Base-by-base conservation (phyloP, 345 rosid genomes). In the Pugionium cornutum region DNA sequence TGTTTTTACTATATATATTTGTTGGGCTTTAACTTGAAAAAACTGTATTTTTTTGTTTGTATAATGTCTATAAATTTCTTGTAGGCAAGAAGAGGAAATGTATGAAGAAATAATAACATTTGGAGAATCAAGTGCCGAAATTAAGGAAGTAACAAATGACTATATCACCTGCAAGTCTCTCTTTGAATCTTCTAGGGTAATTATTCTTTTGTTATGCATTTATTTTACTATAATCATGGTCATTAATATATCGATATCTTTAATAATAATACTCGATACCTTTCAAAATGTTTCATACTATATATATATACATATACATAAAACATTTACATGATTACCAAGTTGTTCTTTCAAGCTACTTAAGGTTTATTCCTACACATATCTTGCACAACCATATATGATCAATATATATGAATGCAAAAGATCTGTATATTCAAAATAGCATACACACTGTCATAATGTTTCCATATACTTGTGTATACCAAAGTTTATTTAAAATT, bases 181-280 rank as follows among this genome's bases (percentile, higher is more conserved):
- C 53, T 72, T 48, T 64, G 65, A 64, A 57, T 49, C 70, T 64
- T 71, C 75, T 56, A 64, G 9, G 65, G 75, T 71, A 71, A 64
- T 27, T 6, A 33, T 40, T 44, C 18, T 46, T 59, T 59, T 47
- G 8, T 3, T 9, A 39, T 50, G 31, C 58, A 51, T 54, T 63
- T 62, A 2, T 70, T 37, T 43, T 6, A 30, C 61, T 44, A 25
- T 28, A 45, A 18, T 18, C 18, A 18, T 18, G 18, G 18, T 18
- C 58, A 4, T 53, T 18, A 18, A 18, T 18, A 0, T 18, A 18
- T 18, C 18, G 18, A 18, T 18, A 18, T 18, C 18, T 18, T 18
- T 18, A 18, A 18, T 18, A 18, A 18, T 18, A 18, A 18, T 18
- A 18, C 18, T 18, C 18, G 0, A 18, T 18, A 18, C 18, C 18